phyloP scores from a whole-genome alignment of 768 basidiomycete genomes.

The Collybia sordida region DNA sequence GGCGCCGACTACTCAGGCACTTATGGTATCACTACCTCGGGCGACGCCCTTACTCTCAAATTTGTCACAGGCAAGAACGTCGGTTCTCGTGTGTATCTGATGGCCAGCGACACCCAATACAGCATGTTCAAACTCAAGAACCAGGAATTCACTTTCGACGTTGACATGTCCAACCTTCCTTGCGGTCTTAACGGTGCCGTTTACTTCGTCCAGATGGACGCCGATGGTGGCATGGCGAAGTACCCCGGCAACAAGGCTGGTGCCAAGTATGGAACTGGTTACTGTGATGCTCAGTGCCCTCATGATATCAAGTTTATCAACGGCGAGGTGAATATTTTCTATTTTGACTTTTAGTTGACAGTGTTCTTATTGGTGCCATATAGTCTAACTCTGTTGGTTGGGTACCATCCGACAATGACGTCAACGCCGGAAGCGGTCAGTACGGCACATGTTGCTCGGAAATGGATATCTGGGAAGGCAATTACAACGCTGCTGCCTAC shows the following conservation, averaged over 20 bases:
- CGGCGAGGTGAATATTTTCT: slow-evolving; percentile 38
- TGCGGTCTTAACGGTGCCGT: slow-evolving; percentile 54
- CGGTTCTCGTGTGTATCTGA: slow-evolving; percentile 35
- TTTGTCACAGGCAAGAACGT: slow-evolving; percentile 46
- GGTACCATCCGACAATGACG: slow-evolving; percentile 24
- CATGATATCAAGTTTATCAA: slow-evolving; percentile 61
- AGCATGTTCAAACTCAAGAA: slow-evolving; percentile 37
- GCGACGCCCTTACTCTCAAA: slow-evolving; percentile 45
- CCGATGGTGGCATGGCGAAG: slow-evolving; percentile 48
- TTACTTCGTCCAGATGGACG: slow-evolving; percentile 60
- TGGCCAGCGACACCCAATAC: slow-evolving; percentile 32
- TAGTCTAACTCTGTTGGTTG: slow-evolving; percentile 38
- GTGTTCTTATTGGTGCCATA: not conserved
- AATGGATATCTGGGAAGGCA: slow-evolving; percentile 48
- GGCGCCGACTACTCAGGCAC: slow-evolving; percentile 50
- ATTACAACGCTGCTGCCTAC: slow-evolving; percentile 35
- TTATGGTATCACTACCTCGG: slow-evolving; percentile 50
- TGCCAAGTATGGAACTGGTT: slow-evolving; percentile 58
- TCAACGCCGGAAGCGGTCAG: slow-evolving; percentile 36
- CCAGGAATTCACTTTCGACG: slow-evolving; percentile 50
- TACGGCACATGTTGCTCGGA: slow-evolving; percentile 40
- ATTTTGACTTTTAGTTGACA: not conserved
- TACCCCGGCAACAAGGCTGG: slow-evolving; percentile 55
- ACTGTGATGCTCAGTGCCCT: slow-evolving; percentile 66
- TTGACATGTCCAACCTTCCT: slow-evolving; percentile 44